Base-by-base conservation (phyloP, 2,329 filamentous ascomycete species). In the Teratosphaeria epicoccoides region DNA sequence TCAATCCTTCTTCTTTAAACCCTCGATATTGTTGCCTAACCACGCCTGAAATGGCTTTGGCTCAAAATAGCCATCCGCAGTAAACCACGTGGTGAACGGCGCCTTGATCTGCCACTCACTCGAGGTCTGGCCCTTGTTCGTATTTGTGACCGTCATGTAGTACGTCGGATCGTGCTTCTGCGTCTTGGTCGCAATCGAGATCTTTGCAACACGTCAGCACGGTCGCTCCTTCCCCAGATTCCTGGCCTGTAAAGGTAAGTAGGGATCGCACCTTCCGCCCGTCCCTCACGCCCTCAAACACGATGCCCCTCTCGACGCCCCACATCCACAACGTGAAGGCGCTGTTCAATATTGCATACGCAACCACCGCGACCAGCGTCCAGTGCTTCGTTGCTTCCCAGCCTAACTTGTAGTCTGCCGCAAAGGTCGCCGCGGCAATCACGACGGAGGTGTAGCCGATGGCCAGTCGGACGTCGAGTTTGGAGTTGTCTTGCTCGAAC, bases 321-420 rank as follows among this genome's bases (percentile, higher is more conserved):
- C 82, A 86, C 53, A 94, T 81, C 93, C 93, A 98, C 62, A 82
- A 79, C 33, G 87, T 90, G 61, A 97, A 78, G 2, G 78, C 74
- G 25, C 79, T 77, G 67, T 96, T 97, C 48, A 98, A 72, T 2
- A 86, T 49, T 43, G 87, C 83, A 73, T 98, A 98, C 14, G 84
- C 66, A 10, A 77, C 76, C 4, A 97, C 91, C 3, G 93, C 91
- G 37, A 77, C 79, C 2, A 86, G 79, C 0, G 91, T 94, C 73
- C 83, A 91, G 57, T 78, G 73, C 70, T 93, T 94, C 17, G 90
- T 95, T 55, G 72, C 75, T 57, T 95, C 88, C 78, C 93, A 97
- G 61, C 90, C 91, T 46, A 89, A 76, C 66, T 87, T 88, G 74
- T 88, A 95, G 77, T 98, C 93, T 73, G 88, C 90, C 56, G 81